Percentiles rank a stretch among this genome's conserved stretches.
phyloP scores from a whole-genome alignment of 768 basidiomycete species.

The Tylopilus plumbeoviolaceoides region DNA sequence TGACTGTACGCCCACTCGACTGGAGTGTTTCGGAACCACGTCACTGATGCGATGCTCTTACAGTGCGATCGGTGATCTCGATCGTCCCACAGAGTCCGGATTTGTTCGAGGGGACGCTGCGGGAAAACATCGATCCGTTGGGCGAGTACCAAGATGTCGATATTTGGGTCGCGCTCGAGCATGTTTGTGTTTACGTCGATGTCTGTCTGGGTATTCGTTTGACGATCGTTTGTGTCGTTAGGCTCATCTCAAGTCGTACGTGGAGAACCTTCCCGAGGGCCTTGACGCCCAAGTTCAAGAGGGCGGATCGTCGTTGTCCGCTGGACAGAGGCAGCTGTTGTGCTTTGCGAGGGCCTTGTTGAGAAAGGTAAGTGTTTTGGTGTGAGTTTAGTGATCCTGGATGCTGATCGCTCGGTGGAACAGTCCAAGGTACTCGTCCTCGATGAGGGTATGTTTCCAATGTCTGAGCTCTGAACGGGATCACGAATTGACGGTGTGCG shows the following conservation, averaged over 20 bases:
- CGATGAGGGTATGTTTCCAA: conserved; percentile 69
- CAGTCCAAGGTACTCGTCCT: conserved; percentile 84
- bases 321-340: conserved; percentile 83
- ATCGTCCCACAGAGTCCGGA: conserved; percentile 84
- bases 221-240: conserved; percentile 20
- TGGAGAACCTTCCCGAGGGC: conserved; percentile 59
- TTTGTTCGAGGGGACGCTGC: conserved; percentile 66
- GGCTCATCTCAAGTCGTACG: conserved; percentile 66
- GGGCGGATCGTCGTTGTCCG: conserved; percentile 75
- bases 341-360: conserved; percentile 87
- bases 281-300: conserved; percentile 74
- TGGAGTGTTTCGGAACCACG: too few relatives aligned
- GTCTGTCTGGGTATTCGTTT: background rate
- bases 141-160: conserved; percentile 69
- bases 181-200: conserved; percentile 32
- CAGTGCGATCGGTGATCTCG: conserved; percentile 70
- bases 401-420: background rate
- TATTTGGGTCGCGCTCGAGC: conserved; percentile 84
- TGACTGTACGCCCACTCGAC: conserved; percentile 34
- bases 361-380: conserved; percentile 47
- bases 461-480: too few relatives aligned
- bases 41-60: background rate
- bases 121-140: conserved; percentile 89
- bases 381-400: background rate
- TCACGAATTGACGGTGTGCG: background rate